A percentile compares a stretch with the other conserved stretches of the same genome.
Evolutionary conservation across 805 yeast species (phyloP).

Genomic region (Lipomyces orientalis): DNA sequence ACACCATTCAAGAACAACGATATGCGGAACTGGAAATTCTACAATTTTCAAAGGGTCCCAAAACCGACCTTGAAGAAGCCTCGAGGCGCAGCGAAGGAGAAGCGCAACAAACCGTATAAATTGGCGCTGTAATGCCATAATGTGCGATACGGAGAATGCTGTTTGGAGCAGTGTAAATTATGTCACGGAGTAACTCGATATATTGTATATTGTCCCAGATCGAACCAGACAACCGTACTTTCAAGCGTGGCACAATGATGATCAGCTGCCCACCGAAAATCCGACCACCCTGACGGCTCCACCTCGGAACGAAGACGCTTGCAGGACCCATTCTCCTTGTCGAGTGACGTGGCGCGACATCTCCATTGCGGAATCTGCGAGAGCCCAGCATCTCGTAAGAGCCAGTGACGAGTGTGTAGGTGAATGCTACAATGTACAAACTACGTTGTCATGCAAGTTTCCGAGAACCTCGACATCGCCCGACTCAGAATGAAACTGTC

Average conservation of each 20-base stretch:
- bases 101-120: background rate
- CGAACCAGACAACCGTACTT: constrained; percentile 15
- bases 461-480: too few relatives aligned
- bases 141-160: background rate
- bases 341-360: too few relatives aligned
- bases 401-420: too few relatives aligned
- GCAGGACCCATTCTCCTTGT: too few relatives aligned
- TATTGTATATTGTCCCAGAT: constrained; percentile 14
- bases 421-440: too few relatives aligned
- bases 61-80: constrained; percentile 14
- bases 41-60: constrained; percentile 12
- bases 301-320: background rate
- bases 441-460: too few relatives aligned
- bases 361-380: too few relatives aligned
- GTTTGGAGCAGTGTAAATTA: background rate
- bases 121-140: background rate
- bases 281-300: background rate
- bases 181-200: constrained; percentile 13
- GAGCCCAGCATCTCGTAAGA: too few relatives aligned
- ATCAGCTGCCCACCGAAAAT: background rate
- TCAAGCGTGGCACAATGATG: constrained; percentile 12
- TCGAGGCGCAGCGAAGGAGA: background rate
- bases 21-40: constrained; percentile 25
- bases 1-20: constrained; percentile 20
- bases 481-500: too few relatives aligned